Conservation (phyloP, 768 basidiomycete genomes). For the Mycena galopus region DNA sequence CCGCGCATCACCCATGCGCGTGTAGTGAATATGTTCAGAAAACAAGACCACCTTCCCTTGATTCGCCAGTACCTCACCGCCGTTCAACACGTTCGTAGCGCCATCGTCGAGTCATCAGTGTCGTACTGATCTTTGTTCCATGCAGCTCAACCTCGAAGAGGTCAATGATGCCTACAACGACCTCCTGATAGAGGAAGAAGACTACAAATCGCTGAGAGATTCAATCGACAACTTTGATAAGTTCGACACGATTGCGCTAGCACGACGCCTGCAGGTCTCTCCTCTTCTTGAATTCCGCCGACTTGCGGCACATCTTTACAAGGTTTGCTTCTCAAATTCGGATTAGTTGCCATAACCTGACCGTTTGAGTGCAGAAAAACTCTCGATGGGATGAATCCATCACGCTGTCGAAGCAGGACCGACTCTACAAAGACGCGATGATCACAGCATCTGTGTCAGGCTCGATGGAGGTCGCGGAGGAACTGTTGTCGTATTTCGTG, state of each 20-base stretch:
- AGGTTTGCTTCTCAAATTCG: conserved; percentile 62
- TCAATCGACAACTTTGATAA: conserved; percentile 99
- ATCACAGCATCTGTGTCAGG: conserved; percentile 89
- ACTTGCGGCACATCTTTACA: conserved; percentile 95
- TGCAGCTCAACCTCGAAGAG: conserved; percentile 92
- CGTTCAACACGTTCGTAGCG: conserved; percentile 83
- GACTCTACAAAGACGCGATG: conserved; percentile 97
- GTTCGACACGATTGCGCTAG: conserved; percentile 92
- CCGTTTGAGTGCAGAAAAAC: conserved; percentile 77
- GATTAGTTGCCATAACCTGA: background rate
- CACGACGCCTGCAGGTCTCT: conserved; percentile 88
- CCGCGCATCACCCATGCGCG: conserved; percentile 95
- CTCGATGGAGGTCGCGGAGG: conserved; percentile 93
- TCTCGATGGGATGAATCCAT: conserved; percentile 97
- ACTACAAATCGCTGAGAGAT: conserved; percentile 97
- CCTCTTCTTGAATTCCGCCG: conserved; percentile 95
- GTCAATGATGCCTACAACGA: conserved; percentile 99
- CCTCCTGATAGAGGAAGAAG: conserved; percentile 98
- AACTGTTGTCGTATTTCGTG: conserved; percentile 95
- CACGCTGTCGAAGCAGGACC: conserved; percentile 93
- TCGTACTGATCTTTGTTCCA: conserved; percentile 17
- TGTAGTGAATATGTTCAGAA: conserved; percentile 95
- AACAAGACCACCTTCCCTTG: conserved; percentile 95
- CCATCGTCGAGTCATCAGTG: background rate
- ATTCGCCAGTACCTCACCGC: conserved; percentile 97